Evolutionary conservation across 306 rosid genomes (phyloP), one percentile per base, ranked within the genome.

Genomic region (Rosa multiflora): DNA sequence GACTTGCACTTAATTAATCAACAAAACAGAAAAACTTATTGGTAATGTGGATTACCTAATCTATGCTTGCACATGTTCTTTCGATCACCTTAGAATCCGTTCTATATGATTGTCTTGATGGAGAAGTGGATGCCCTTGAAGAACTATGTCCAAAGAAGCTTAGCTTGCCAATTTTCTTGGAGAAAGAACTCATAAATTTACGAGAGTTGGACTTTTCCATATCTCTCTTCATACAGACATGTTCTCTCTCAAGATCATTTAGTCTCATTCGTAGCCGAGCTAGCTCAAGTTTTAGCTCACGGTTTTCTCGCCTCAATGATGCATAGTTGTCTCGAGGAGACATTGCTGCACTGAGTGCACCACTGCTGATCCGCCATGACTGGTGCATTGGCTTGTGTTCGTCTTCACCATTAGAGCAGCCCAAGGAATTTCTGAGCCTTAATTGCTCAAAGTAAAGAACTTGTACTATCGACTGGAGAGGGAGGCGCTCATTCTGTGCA

Each of bases 311-410:
- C 80, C 99, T 85, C 76, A 96, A 76, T 29, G 99, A 96, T 9
- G 99, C 99, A 17, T 96, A 96, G 81, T 96, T 96, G 89, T 96
- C 99, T 17, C 92, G 87, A 6, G 99, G 99, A 78, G 99, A 96
- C 99, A 95, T 95, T 10, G 99, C 98, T 3, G 99, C 99, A 70
- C 99, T 95, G 35, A 95, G 88, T 1, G 96, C 99, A n/a, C 99
- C 99, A 2, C 98, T 93, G 80, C 94, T 88, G 82, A 96, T 86
- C 79, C 98, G 84, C 99, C 99, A 96, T 5, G 98, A 91, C 76
- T 88, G 98, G 72, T 96, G 99, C 79, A 86, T 80, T 37, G 98
- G 99, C 90, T 95, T 95, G 70, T 56, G 89, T 62, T 93, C 98
- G 37, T 90, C 99, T 0, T 90, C 99, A 0, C 88, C 97, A 35